A percentile compares a stretch with the other conserved stretches of the same genome.
Evolutionary conservation across 2,329 filamentous ascomycete genomes (phyloP).

Genomic region (Stachybotrys elegans): DNA sequence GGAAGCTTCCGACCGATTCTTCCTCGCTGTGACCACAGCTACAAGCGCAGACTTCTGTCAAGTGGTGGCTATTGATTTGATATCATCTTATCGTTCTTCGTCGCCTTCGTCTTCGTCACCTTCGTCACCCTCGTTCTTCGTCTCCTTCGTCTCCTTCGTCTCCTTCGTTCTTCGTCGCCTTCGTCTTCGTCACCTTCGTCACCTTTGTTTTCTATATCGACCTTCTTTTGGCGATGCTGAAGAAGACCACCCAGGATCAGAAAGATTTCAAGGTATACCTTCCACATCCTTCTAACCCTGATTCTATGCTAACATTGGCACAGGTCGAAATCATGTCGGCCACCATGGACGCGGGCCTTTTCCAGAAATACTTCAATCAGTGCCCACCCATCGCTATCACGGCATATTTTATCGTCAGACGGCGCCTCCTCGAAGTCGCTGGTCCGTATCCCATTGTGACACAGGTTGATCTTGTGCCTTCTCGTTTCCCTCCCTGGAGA

Average conservation of each 20-base stretch:
- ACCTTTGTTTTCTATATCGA: slow-evolving; percentile 7
- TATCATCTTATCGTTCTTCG: too few species aligned
- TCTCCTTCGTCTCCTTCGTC: too few species aligned
- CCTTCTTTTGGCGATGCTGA: slow-evolving; percentile 7
- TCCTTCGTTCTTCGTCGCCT: too few species aligned
- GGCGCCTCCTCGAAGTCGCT: not conserved
- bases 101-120: too few species aligned
- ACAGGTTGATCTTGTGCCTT: not conserved
- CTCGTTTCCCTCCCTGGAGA: slow-evolving; percentile 9
- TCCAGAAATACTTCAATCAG: slow-evolving; percentile 9
- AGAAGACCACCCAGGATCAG: not conserved
- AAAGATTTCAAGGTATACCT: slow-evolving; percentile 5
- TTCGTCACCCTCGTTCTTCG: too few species aligned
- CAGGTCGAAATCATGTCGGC: slow-evolving; percentile 11
- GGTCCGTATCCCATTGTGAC: not conserved
- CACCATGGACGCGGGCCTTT: slow-evolving; percentile 6
- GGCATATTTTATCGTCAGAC: slow-evolving; percentile 3
- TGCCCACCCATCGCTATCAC: slow-evolving; percentile 1
- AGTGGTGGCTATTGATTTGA: too few species aligned
- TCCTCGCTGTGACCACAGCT: too few species aligned
- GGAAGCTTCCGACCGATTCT: too few species aligned
- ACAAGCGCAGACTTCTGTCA: too few species aligned
- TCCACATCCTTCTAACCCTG: not conserved
- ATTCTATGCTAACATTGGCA: not conserved
- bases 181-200: too few species aligned